Evolutionary conservation across 495 filamentous ascomycete species (phyloP).

Genomic region (Penicillium cosmopolitanum): DNA sequence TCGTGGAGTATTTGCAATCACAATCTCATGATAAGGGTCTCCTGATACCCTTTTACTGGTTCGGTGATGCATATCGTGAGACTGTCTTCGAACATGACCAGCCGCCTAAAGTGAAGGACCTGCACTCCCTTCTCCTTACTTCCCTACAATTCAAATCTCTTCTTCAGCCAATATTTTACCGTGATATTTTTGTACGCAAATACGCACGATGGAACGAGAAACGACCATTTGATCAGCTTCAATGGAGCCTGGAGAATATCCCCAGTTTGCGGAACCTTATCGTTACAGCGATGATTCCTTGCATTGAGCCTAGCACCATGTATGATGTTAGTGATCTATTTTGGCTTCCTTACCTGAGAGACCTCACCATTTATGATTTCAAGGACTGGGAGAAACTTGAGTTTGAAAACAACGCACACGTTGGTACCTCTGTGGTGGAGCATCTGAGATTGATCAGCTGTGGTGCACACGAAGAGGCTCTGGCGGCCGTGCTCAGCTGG

Average conservation of each 20-base stretch:
- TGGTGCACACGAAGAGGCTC: slow-evolving; percentile 22
- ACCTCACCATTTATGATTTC: slow-evolving; percentile 10
- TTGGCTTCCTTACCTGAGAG: slow-evolving; percentile 7
- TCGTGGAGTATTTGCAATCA: neutral
- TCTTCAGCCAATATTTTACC: slow-evolving; percentile 2
- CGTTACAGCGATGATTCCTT: slow-evolving; percentile 9
- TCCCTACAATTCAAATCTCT: slow-evolving; percentile 3
- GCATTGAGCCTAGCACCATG: neutral
- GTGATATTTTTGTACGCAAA: slow-evolving; percentile 7
- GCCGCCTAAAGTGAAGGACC: neutral
- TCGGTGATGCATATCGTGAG: neutral
- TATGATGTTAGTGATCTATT: slow-evolving; percentile 1
- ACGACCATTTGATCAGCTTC: slow-evolving; percentile 3
- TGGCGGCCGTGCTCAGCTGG: slow-evolving; percentile 22
- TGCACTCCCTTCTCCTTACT: slow-evolving; percentile 1
- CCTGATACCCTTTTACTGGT: neutral
- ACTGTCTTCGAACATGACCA: neutral
- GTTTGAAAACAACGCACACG: slow-evolving; percentile 20
- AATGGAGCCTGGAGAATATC: slow-evolving; percentile 2
- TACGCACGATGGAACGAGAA: neutral
- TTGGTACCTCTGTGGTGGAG: slow-evolving; percentile 24
- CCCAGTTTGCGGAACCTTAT: slow-evolving; percentile 8
- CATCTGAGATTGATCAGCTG: slow-evolving; percentile 19
- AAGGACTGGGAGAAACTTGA: slow-evolving; percentile 14
- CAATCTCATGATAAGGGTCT: neutral